phyloP scores from a whole-genome alignment of 1,284 basidiomycete genomes.

The Stereum hirsutum region DNA sequence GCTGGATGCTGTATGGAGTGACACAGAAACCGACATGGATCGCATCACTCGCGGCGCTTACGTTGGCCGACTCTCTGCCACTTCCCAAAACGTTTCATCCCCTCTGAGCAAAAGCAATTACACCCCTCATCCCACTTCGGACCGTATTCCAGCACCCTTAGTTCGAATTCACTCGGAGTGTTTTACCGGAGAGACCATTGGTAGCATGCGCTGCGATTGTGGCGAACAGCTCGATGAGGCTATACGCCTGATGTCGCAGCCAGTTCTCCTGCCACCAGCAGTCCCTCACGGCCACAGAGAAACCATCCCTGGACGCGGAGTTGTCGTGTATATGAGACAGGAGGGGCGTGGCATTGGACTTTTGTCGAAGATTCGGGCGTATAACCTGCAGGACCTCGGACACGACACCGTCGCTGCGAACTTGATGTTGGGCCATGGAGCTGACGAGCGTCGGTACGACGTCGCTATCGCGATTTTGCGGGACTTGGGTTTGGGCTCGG shows the following conservation, averaged over 20 bases:
- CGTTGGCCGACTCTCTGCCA: slow-evolving; percentile 69
- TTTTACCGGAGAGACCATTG: slow-evolving; percentile 97
- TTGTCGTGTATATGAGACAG: slow-evolving; percentile 93
- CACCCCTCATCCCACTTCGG: slow-evolving; percentile 11
- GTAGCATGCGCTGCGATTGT: slow-evolving; percentile 98
- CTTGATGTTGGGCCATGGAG: slow-evolving; percentile 88
- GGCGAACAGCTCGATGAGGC: slow-evolving; percentile 98
- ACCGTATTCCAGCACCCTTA: slow-evolving; percentile 62
- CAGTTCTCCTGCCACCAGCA: slow-evolving; percentile 39
- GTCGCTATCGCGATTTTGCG: slow-evolving; percentile 85
- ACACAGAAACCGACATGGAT: slow-evolving; percentile 89
- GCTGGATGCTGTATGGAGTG: slow-evolving; percentile 82
- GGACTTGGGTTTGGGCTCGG: slow-evolving; percentile 74
- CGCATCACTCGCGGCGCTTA: slow-evolving; percentile 93
- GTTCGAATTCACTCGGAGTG: slow-evolving; percentile 98
- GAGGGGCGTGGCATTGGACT: slow-evolving; percentile 98
- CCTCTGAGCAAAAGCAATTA: slow-evolving; percentile 10
- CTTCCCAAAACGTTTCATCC: slow-evolving; percentile 27
- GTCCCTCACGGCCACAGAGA: slow-evolving; percentile 21
- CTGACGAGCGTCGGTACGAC: slow-evolving; percentile 92
- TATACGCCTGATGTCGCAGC: slow-evolving; percentile 82
- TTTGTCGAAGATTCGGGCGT: slow-evolving; percentile 93
- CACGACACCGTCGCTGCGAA: slow-evolving; percentile 99
- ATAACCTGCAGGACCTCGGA: slow-evolving; percentile 97
- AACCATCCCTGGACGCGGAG: slow-evolving; percentile 77